Evolutionary conservation across 345 rosid genomes (phyloP), one percentile per base, ranked within the genome.

Genomic region (Laguncularia racemosa): DNA sequence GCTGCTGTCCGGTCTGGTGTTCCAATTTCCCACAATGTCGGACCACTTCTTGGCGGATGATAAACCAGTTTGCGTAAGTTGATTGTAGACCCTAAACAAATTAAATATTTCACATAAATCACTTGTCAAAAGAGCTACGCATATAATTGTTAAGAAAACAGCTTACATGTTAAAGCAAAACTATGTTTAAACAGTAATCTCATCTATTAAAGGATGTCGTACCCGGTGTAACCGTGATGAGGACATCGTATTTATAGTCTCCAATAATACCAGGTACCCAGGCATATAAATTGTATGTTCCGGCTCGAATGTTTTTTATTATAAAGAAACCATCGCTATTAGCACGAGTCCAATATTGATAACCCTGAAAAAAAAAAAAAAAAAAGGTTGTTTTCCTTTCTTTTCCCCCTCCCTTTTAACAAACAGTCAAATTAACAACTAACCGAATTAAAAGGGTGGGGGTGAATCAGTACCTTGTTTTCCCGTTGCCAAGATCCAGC

Each of bases 401-500:
- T 26, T 26, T 26, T n/a, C n/a, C n/a, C n/a, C n/a, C n/a, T n/a
- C n/a, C n/a, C n/a, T n/a, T n/a, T n/a, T n/a, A n/a, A 26, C 2
- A 26, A 26, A 2, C 28, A 26, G 6, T 2, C 6, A 26, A 13
- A 3, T 17, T 4, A 14, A 4, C 6, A 14, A 17, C 6, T 1
- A 14, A 15, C 6, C 16, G 6, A 5, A 15, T 15, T 48, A 4
- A 14, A 7, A 14, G 1, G 38, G 14, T 1, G 3, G 13, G 46
- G 59, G 14, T 10, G 18, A 14, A n/a, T 53, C 1, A 55, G 9
- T 7, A 58, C 78, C 72, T 73, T 61, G 44, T 67, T 10, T 3
- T 77, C 76, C 7, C 13, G 60, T 67, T 77, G 75, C 81, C 81
- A 77, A 7, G 81, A 73, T 50, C 78, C 81, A 16, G 38, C 73